Evolutionary conservation across 805 yeast species (phyloP).

Genomic region (Kodamaea restingae): DNA sequence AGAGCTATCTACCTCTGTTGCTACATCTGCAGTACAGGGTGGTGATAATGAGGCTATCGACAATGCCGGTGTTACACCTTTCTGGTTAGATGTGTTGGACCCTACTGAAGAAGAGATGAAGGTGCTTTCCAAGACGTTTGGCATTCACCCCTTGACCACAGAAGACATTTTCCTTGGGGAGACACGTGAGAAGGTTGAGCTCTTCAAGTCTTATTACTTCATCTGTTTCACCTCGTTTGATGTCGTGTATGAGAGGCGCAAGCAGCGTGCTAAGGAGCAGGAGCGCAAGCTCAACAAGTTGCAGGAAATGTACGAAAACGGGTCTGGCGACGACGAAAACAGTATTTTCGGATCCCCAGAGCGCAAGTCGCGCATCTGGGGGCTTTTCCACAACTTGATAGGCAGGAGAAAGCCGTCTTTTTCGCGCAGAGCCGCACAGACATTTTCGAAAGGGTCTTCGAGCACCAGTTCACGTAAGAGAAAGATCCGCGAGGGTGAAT

Average conservation of each 20-base stretch:
- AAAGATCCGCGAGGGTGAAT: constrained; percentile 48
- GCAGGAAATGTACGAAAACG: constrained; percentile 32
- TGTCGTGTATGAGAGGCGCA: constrained; percentile 69
- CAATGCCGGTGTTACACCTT: constrained; percentile 22
- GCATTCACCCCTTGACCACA: constrained; percentile 93
- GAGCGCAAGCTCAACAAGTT: constrained; percentile 36
- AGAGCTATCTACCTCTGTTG: constrained; percentile 10
- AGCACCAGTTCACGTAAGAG: constrained; percentile 24
- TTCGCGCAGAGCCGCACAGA: constrained; percentile 5
- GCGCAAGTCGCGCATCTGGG: constrained; percentile 15
- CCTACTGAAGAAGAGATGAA: constrained; percentile 98
- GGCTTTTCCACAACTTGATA: constrained; percentile 10
- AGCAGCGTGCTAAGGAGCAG: constrained; percentile 45
- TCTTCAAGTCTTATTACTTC: constrained; percentile 85
- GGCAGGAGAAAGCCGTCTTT: constrained; percentile 4
- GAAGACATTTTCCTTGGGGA: constrained; percentile 94
- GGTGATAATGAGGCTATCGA: constrained; percentile 4
- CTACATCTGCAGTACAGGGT: constrained; percentile 11
- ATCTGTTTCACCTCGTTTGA: constrained; percentile 69
- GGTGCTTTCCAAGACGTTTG: constrained; percentile 82
- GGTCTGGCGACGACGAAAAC: constrained; percentile 14
- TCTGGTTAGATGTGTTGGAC: constrained; percentile 86
- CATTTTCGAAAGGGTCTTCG: constrained; percentile 15
- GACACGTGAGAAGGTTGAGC: constrained; percentile 90
- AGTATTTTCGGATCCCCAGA: constrained; percentile 17